Conservation (phyloP, 805 yeast genomes). For the Cyberlindnera bimundalis region DNA sequence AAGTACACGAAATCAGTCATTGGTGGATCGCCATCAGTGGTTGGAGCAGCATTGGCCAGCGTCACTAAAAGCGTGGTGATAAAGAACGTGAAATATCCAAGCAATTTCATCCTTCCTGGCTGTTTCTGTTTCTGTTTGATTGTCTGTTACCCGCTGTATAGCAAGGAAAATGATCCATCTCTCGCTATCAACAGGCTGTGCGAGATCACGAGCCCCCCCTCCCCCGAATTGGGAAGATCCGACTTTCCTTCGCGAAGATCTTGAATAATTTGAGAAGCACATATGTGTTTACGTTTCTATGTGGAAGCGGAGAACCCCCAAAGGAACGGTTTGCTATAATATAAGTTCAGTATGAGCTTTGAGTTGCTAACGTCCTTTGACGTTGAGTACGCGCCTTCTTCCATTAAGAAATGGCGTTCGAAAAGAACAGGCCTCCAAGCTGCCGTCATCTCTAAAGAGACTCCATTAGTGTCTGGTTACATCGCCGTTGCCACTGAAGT, state of each 20-base stretch:
- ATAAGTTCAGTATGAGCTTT: too few species aligned
- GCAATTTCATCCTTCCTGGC: constrained; percentile 22
- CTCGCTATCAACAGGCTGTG: too few species aligned
- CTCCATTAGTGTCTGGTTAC: constrained; percentile 90
- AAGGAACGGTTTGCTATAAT: too few species aligned
- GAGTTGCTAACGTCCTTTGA: constrained; percentile 48
- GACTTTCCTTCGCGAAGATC: too few species aligned
- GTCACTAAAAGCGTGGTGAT: constrained; percentile 2
- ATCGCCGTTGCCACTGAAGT: constrained; percentile 96
- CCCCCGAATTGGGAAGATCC: too few species aligned
- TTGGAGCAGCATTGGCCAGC: constrained; percentile 12
- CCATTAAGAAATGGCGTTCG: constrained; percentile 74
- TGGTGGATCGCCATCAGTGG: constrained; percentile 18
- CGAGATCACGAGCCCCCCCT: too few species aligned
- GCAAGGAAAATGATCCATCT: too few species aligned
- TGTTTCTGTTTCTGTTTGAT: too few species aligned
- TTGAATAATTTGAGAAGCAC: too few species aligned
- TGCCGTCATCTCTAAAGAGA: constrained; percentile 69
- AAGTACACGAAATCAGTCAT: constrained; percentile 27
- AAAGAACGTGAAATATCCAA: constrained; percentile 6
- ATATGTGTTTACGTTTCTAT: too few species aligned
- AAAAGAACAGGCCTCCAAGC: constrained; percentile 78
- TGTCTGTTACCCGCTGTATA: too few species aligned
- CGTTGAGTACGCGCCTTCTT: constrained; percentile 72
- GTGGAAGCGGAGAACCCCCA: too few species aligned